These are phyloP conservation scores for Agrocybe pediades DNA, from an alignment of 768 basidiomycete genomes.

Conservation along the genomic window DNA sequence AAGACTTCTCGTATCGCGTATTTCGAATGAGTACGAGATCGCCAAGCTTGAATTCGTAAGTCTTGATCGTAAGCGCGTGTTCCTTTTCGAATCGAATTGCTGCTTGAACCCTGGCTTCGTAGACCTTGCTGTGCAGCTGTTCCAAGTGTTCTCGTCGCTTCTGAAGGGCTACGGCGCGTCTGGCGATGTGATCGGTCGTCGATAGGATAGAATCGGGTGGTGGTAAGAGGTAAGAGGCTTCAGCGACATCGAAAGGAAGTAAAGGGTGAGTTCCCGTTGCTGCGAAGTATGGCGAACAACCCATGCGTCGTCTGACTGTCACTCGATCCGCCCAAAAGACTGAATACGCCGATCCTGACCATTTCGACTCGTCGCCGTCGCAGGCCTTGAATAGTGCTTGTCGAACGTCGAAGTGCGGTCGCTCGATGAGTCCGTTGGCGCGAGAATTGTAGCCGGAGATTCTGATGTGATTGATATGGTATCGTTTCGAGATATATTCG, in stretches of 20 bases:
- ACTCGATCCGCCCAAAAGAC: conserved; percentile 32
- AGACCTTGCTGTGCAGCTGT: conserved; percentile 15
- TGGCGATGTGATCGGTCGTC: conserved; percentile 17
- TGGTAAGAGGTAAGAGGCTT: conserved; percentile 29
- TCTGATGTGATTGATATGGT: conserved; percentile 8
- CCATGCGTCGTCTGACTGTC: conserved; percentile 24
- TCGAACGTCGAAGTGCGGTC: conserved; percentile 26
- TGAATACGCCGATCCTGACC: conserved; percentile 19
- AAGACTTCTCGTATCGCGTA: conserved; percentile 26
- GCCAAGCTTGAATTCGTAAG: conserved; percentile 29
- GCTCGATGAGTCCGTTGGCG: conserved; percentile 22
- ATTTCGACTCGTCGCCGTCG: conserved; percentile 28
- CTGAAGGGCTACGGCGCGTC: conserved; percentile 1
- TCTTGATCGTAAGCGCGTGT: conserved; percentile 19
- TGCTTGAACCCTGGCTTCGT: conserved; percentile 9
- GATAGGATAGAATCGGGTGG: conserved; percentile 16
- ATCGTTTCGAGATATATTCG: conserved; percentile 30
- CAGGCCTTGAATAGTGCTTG: conserved; percentile 34
- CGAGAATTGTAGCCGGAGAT: conserved; percentile 20
- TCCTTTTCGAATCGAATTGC: conserved; percentile 18
- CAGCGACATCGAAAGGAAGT: conserved; percentile 30
- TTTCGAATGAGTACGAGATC: conserved; percentile 37
- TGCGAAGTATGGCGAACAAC: conserved; percentile 32
- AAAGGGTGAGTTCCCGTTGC: conserved; percentile 30
- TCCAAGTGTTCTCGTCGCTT: conserved; percentile 13